Evolutionary conservation across 2,329 filamentous ascomycete species (phyloP), one percentile per base, ranked within the genome.

Genomic region (Tolypocladium endophyticum): DNA sequence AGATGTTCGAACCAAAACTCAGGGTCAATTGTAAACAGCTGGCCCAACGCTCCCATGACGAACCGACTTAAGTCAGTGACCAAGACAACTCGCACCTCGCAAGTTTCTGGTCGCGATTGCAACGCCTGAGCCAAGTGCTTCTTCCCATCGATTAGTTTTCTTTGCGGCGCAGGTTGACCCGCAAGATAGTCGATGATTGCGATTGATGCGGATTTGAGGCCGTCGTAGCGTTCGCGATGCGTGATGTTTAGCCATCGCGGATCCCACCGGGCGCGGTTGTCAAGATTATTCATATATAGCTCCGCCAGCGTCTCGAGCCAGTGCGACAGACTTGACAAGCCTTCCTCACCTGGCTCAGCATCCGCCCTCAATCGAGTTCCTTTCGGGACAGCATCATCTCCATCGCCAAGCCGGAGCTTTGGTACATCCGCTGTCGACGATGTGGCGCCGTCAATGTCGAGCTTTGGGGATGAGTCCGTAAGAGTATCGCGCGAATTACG

Each of bases 1-100:
- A 70, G 67, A 25, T 69, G 65, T 23, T 70, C 68, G 45, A 68
- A 68, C 68, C 68, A 70, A 35, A 70, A 69, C 23, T 69, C 68
- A 4, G 68, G 65, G 14, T 70, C 68, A 8, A 70, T 59, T 2
- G 63, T 57, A 58, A 67, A 69, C 1, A 65, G n/a, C 7, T 70
- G 68, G 0, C 68, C 68, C 1, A 70, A 41, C 0, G 65, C 65
- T 1, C 68, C 68, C 66, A 70, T 70, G 25, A 67, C 59, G 36
- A 70, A 70, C 12, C 67, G 67, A n/a, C 68, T 70, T n/a, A 70
- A 28, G 57, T 70, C 67, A 30, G 59, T 66, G 3, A 70, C 66
- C 63, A 70, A 57, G 3, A 70, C 47, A 4, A 69, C 64, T 8
- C 68, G 59, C 3, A 68, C 60, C 8, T 62, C 55, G 2, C 62